Conservation (phyloP, 257 asterid genomes). For the Rauvolfia tetraphylla region DNA sequence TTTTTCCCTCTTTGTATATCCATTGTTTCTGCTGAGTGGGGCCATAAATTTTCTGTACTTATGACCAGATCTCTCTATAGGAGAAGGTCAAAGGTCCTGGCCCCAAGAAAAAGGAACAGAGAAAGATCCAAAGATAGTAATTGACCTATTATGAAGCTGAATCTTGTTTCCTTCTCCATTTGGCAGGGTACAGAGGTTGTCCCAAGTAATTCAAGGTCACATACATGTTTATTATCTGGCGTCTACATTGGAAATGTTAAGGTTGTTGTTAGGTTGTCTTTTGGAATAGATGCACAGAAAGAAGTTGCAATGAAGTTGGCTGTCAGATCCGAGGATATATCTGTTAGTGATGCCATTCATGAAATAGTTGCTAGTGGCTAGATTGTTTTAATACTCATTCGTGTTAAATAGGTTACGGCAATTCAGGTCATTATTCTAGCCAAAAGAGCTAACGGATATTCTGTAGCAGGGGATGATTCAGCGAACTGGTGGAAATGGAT, state of each 20-base stretch:
- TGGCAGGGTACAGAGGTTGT: constrained; percentile 88
- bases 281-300: constrained; percentile 75
- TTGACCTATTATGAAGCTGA: neutral
- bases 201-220: constrained; percentile 83
- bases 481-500: constrained; percentile 12
- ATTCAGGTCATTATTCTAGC: neutral
- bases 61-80: neutral
- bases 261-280: constrained; percentile 86
- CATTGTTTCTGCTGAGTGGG: neutral
- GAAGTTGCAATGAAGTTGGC: constrained; percentile 98
- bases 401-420: constrained; percentile 11
- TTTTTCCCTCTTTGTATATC: neutral
- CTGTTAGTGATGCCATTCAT: constrained; percentile 81
- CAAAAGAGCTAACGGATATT: neutral
- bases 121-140: neutral
- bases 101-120: neutral
- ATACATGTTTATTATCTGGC: constrained; percentile 85
- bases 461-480: neutral
- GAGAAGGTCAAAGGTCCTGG: constrained; percentile 1
- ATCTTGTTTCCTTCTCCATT: constrained; percentile 2
- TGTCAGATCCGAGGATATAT: constrained; percentile 85
- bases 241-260: constrained; percentile 83
- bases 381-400: constrained; percentile 4
- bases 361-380: constrained; percentile 95
- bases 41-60: neutral